Base-by-base conservation (phyloP, 495 filamentous ascomycete species). In the Corynascus novoguineensis region DNA sequence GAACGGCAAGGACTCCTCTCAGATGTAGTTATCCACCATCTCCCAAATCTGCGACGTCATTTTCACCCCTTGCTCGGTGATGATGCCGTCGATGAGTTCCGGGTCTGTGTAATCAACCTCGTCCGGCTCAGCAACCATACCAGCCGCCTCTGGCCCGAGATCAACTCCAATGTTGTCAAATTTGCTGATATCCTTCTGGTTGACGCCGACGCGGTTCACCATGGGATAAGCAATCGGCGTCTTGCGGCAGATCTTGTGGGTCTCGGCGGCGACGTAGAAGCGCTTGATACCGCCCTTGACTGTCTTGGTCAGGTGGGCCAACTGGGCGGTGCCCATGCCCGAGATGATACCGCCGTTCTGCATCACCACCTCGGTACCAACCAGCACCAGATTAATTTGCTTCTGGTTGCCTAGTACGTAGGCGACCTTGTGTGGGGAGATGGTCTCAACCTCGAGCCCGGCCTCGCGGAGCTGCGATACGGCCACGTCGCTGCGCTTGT, bases 301-400 rank as follows among this genome's bases (percentile, higher is more conserved):
- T 4, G 82, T 81, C 60, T 89, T 90, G 40, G 90, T 89, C 46
- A 96, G 75, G 46, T 88, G 72, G 0, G 89, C 91, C 49, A 97
- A 83, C 73, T 97, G 93, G 60, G 88, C 90, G 6, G 93, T 97
- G 22, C 93, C 93, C 78, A 97, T 81, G 46, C 91, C 76, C 38
- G 84, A 90, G 58, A 98, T 88, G 54, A 97, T 85, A 25, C 92
- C 92, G 17, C 93, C 93, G 69, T 97, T 95, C 63, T 95, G 89
- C 38, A 93, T 88, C 19, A 97, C 89, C 45, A 88, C 90, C 62
- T 98, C 93, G n/a, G 91, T 89, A 47, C 93, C 93, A 14, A 95
- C 88, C 47, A 98, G 84, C 0, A 92, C 85, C 62, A 92, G 80
- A 64, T 87, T 81, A 10, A 90, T 83, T 64, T 86, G 80, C 69